These are phyloP conservation scores for Diaporthe amygdali DNA, from an alignment of 2,329 filamentous ascomycete genomes.

Conservation along the genomic window DNA sequence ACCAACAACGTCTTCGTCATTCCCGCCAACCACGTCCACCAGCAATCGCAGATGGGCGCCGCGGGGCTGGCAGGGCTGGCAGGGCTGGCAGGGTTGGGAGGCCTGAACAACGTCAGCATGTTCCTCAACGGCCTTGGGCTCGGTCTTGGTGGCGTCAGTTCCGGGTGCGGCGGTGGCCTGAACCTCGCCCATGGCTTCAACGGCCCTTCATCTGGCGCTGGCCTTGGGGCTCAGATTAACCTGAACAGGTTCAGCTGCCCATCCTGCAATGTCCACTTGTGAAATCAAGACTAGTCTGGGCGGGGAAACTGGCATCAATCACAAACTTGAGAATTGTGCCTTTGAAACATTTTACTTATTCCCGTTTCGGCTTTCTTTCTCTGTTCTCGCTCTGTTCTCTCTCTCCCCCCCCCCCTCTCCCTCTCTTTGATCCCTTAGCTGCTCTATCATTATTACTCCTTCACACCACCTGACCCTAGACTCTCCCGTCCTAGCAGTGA, in stretches of 20 bases:
- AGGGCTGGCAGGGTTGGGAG: background rate
- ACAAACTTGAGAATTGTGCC: background rate
- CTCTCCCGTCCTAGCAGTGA: background rate
- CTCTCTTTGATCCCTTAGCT: background rate
- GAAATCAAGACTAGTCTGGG: background rate
- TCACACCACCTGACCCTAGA: constrained; percentile 7
- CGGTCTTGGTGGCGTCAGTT: background rate
- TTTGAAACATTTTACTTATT: constrained; percentile 5
- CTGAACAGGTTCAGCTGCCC: constrained; percentile 15
- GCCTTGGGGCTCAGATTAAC: background rate
- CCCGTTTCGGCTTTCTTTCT: background rate
- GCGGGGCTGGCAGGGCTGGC: background rate
- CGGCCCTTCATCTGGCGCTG: background rate
- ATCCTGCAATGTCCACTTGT: constrained; percentile 5
- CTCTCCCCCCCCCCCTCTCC: background rate
- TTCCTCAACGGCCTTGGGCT: constrained; percentile 13
- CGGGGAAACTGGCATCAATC: background rate
- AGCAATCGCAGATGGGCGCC: background rate
- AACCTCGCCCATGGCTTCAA: background rate
- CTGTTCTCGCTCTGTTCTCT: too few species aligned
- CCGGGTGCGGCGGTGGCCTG: background rate
- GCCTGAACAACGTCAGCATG: constrained; percentile 15
- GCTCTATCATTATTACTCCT: constrained; percentile 25
- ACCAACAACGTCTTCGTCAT: constrained; percentile 22
- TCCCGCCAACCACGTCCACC: constrained; percentile 13